Conservation (phyloP, 1,284 basidiomycete species). For the Cystobasidium slooffiae region DNA sequence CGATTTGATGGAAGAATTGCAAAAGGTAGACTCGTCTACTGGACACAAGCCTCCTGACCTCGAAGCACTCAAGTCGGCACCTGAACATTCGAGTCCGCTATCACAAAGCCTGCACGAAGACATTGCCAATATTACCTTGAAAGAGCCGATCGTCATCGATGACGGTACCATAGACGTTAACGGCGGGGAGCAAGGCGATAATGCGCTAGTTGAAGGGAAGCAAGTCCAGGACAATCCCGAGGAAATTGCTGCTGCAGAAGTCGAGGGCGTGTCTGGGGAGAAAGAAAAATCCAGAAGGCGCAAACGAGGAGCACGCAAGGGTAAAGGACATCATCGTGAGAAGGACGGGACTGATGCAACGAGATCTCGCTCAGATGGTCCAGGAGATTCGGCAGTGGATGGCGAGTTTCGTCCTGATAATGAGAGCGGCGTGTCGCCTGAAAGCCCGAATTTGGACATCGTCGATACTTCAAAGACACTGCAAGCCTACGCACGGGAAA, state of each 20-base stretch:
- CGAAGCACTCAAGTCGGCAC: background rate
- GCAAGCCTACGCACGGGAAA: slow-evolving; percentile 41
- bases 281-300: slow-evolving; percentile 66
- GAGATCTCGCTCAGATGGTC: background rate
- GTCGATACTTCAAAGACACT: slow-evolving; percentile 26
- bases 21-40: background rate
- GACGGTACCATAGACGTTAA: background rate
- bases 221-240: background rate
- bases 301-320: slow-evolving; percentile 73
- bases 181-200: background rate
- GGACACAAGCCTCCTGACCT: background rate
- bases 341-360: slow-evolving; percentile 19
- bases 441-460: slow-evolving; percentile 9
- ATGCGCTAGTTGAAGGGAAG: background rate
- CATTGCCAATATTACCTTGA: background rate
- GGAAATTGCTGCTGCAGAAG: background rate
- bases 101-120: slow-evolving; percentile 5
- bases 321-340: slow-evolving; percentile 63
- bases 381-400: background rate
- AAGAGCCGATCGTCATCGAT: background rate
- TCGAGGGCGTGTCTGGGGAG: background rate
- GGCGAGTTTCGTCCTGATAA: background rate
- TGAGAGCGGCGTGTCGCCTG: slow-evolving; percentile 6
- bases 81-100: slow-evolving; percentile 5
- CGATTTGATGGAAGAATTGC: slow-evolving; percentile 39